Conservation (phyloP, 2,329 filamentous ascomycete species). For the Triangularia setosa region DNA sequence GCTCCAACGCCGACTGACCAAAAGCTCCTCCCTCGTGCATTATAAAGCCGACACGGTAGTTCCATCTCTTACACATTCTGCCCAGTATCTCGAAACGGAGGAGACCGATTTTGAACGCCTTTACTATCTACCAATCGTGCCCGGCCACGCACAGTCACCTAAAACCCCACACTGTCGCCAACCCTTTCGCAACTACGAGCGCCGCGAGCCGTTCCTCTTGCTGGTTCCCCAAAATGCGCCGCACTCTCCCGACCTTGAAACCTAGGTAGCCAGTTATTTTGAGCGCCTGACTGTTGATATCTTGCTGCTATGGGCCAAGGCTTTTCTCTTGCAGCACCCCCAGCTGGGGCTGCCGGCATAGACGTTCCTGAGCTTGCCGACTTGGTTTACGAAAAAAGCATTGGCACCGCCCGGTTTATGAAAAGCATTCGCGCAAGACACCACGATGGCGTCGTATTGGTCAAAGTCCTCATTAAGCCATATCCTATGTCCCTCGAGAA, state of each 20-base stretch:
- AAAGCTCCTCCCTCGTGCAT: not conserved
- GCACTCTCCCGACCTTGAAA: constrained; percentile 1
- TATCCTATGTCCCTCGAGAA: constrained; percentile 76
- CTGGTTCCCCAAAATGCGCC: constrained; percentile 20
- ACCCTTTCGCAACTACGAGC: not conserved
- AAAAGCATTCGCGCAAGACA: constrained; percentile 91
- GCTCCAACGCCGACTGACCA: not conserved
- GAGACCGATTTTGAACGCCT: not conserved
- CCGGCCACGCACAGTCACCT: not conserved
- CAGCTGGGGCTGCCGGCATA: constrained; percentile 86
- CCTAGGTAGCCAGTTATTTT: constrained; percentile 19
- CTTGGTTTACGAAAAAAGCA: constrained; percentile 83
- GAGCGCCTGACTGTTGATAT: not conserved
- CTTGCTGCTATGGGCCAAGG: constrained; percentile 78
- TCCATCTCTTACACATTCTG: not conserved
- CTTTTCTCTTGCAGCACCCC: constrained; percentile 88
- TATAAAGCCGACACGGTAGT: not conserved
- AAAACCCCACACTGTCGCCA: not conserved
- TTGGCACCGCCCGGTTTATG: constrained; percentile 92
- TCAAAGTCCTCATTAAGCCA: constrained; percentile 93
- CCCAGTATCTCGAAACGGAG: not conserved
- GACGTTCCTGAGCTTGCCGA: constrained; percentile 90
- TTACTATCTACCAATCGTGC: not conserved
- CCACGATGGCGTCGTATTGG: constrained; percentile 84
- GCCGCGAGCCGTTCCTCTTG: not conserved